Evolutionary conservation across 257 asterid species (phyloP).

Genomic region (Nicotiana benthamiana): DNA sequence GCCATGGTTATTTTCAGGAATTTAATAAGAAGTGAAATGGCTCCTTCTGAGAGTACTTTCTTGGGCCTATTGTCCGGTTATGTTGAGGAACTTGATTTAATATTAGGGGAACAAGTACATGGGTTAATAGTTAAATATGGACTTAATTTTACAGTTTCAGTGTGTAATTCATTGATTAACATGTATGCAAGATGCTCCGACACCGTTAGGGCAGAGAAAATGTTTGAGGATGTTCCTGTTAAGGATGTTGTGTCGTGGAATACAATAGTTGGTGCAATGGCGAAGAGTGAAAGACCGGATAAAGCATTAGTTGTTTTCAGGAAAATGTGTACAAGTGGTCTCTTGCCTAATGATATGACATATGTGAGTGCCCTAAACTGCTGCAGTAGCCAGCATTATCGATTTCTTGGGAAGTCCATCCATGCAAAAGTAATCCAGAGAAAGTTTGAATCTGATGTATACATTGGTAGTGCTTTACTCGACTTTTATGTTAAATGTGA

Average conservation of each 20-base stretch:
- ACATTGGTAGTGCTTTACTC: constrained; percentile 56
- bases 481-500: constrained; percentile 54
- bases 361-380: constrained; percentile 38
- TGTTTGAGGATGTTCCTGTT: constrained; percentile 41
- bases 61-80: constrained; percentile 43
- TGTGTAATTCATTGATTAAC: constrained; percentile 50
- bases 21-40: constrained; percentile 32
- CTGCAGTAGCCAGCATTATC: constrained; percentile 32
- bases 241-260: constrained; percentile 70
- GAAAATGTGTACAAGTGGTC: constrained; percentile 34
- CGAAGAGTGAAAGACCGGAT: constrained; percentile 26
- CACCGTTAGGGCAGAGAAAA: constrained; percentile 30
- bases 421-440: constrained; percentile 55
- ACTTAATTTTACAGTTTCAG: constrained; percentile 27
- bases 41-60: constrained; percentile 45
- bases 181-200: constrained; percentile 43
- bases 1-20: constrained; percentile 39
- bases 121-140: constrained; percentile 54
- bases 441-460: constrained; percentile 34
- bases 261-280: constrained; percentile 43
- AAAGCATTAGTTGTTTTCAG: constrained; percentile 35
- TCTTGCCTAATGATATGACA: constrained; percentile 49
- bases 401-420: constrained; percentile 43
- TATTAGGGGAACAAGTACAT: constrained; percentile 50
- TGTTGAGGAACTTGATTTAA: constrained; percentile 18